Conservation (phyloP, 1,284 basidiomycete species). For the Laetiporus sulphureus region DNA sequence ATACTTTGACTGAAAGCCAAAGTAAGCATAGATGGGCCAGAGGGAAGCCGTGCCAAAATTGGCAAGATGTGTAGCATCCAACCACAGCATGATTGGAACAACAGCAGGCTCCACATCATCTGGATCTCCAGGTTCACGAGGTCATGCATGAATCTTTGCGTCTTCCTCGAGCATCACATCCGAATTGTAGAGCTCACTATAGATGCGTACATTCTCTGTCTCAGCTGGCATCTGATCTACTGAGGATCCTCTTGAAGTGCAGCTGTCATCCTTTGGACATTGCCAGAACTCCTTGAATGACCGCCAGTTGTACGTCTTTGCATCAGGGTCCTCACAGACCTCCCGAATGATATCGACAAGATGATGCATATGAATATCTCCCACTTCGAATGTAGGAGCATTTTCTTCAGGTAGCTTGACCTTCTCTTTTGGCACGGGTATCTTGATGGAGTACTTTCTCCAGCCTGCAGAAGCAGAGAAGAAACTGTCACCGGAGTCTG, state of each 20-base stretch:
- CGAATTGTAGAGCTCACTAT: slow-evolving; percentile 11
- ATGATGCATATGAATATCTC: background rate
- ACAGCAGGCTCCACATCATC: slow-evolving; percentile 9
- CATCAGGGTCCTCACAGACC: slow-evolving; percentile 1
- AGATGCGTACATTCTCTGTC: slow-evolving; percentile 3
- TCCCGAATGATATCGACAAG: background rate
- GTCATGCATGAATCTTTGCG: slow-evolving; percentile 5
- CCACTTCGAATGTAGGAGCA: background rate
- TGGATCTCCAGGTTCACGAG: slow-evolving; percentile 7
- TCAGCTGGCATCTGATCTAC: background rate
- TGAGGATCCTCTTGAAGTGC: too few relatives aligned
- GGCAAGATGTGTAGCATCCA: slow-evolving; percentile 13
- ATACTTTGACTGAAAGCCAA: slow-evolving; percentile 19
- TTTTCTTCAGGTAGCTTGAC: background rate
- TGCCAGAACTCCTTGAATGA: slow-evolving; percentile 4
- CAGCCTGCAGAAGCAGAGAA: background rate
- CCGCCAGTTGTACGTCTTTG: background rate
- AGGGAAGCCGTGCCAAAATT: slow-evolving; percentile 12
- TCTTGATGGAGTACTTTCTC: background rate
- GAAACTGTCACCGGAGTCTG: background rate
- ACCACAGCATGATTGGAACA: slow-evolving; percentile 11
- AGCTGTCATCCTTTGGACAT: background rate
- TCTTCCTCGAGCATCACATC: slow-evolving; percentile 13
- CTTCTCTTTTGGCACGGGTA: background rate
- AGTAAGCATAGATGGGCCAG: slow-evolving; percentile 2